Evolutionary conservation across 345 rosid species (phyloP), one percentile per base, ranked within the genome.

Genomic region (Alliaria petiolata): DNA sequence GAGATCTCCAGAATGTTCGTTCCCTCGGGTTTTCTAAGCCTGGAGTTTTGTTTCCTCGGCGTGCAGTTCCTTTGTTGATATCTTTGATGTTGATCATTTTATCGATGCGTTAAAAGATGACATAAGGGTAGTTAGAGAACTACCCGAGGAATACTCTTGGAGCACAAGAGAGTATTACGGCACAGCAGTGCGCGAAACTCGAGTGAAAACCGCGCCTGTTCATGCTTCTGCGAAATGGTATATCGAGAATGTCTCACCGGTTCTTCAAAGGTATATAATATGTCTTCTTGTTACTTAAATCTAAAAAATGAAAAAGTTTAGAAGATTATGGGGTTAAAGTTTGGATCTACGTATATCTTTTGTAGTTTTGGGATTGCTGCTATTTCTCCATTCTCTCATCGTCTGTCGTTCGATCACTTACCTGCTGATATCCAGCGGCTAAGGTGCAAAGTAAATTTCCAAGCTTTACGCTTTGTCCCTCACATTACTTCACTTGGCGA

Each of bases 391-490:
- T 95, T 92, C 75, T 95, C 99, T 51, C 98, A 95, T 44, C 98
- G 98, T 34, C 72, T 95, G 69, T 84, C 97, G 40, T 95, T 88
- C 46, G 99, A 95, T 74, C 87, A 86, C 78, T 82, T 95, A 73
- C 93, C 93, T 1, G 77, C 67, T 76, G 85, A 82, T 65, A 85
- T 91, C 43, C 97, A 92, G 59, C 79, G 83, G 36, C 59, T 95
- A n/a, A 90, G 99, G 11, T 95, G 98, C 78, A 95, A 90, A 88
- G 99, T 89, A 43, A 92, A 89, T 69, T 95, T 95, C 74, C 83
- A 92, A 81, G 99, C 93, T 3, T 70, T 95, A 67, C 77, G 65
- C 59, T 95, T 95, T 72, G 96, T 92, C 28, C 91, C 96, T n/a
- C 92, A 85, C 81, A 80, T 95, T 72, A 86, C 78, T 77, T 78